Evolutionary conservation across 257 asterid genomes (phyloP), one percentile per base, ranked within the genome.

Genomic region (Avicennia marina): DNA sequence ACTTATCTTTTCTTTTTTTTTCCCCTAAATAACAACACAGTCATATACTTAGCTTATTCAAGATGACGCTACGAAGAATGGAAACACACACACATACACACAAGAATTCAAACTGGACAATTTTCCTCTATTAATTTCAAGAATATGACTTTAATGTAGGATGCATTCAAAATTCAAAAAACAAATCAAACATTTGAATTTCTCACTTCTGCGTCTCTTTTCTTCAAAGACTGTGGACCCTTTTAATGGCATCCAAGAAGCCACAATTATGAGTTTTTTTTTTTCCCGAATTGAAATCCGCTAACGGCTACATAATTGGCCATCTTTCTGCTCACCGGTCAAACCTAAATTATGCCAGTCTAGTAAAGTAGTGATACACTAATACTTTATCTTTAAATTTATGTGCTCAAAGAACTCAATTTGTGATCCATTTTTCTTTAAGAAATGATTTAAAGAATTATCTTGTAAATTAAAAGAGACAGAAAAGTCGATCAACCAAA

Each of bases 191-290:
- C 36, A 12, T 60, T 39, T 51, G 60, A 62, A 51, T 24, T 38
- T 27, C 21, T 38, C 13, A 2, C 16, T 16, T 27, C 0, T 22
- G 26, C 38, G 12, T 29, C 53, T 42, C 9, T 45, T 20, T 16
- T 32, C n/a, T n/a, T 8, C 18, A 4, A 15, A 24, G 12, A 38
- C 2, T 12, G 1, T 36, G 58, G 25, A n/a, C 31, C 31, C 56
- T 13, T 53, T 24, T 12, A 43, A 25, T 9, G 62, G 69, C 40
- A 53, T 43, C 47, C 56, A 44, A 54, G 55, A 44, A 42, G 47
- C 19, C 29, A 33, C 20, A 47, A 60, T 53, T n/a, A 38, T 22
- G 12, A 62, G 24, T 29, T 0, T 4, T 29, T 29, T 1, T 59
- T 17, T 48, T 27, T 20, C n/a, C 17, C n/a, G 1, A 56, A 19